Evolutionary conservation across 2,329 filamentous ascomycete genomes (phyloP), one percentile per base, ranked within the genome.

Genomic region (Cladosporium oxysporum): DNA sequence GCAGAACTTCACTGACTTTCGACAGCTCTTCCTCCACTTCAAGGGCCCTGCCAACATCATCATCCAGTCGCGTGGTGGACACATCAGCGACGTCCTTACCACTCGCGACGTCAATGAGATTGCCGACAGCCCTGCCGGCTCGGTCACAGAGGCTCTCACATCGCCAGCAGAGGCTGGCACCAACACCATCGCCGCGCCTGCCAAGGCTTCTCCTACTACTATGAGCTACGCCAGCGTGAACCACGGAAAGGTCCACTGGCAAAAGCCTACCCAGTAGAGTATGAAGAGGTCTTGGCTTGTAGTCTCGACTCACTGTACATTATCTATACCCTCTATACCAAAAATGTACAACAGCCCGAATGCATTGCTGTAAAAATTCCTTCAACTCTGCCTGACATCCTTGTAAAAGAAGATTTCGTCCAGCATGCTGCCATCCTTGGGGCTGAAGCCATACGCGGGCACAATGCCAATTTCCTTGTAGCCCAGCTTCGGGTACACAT

Each of bases 71-170:
- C 88, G 94, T n/a, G 93, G 89, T 16, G 87, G 91, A 26, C 85
- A 90, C 18, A 81, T 96, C 52, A 88, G 87, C 62, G 94, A 99
- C 70, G 86, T 91, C 2, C 82, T 99, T 70, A 91, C 89, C 5
- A 83, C 85, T 31, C 86, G 89, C 59, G 90, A 99, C 70, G 87
- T 98, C 65, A 93, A 96, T 71, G 95, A 98, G 79, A 91, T 97
- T 67, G 94, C 94, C 0, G 90, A 93, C 74, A 83, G 88, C 6
- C 90, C 93, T 35, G 87, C 92, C 0, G 94, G 93, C 0, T 83
- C 85, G 1, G 84, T 91, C 0, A 82, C 87, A 2, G 81, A 86
- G 41, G 88, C 88, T 1, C 11, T 84, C 52, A 71, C 67, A 67
- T 68, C 72, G 52, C 64, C 72, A 33, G 71, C 71, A 64, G 72